A percentile compares a stretch with the other conserved stretches of the same genome.
Conservation (phyloP, 2,329 filamentous ascomycete species). For the Xylariales sp. region DNA sequence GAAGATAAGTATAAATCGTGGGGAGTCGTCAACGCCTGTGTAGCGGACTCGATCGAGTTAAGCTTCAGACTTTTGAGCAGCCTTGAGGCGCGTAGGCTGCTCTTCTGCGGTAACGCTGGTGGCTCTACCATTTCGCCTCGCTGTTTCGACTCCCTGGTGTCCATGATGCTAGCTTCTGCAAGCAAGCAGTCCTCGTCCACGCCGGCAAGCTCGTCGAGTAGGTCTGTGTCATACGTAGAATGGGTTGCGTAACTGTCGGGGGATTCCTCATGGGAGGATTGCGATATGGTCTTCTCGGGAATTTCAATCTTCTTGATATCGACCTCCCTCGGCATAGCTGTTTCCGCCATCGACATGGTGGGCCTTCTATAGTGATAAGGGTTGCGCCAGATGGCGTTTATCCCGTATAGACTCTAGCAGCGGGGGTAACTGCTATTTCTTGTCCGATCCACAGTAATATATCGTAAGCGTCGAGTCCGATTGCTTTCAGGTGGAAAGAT, state of each 20-base stretch:
- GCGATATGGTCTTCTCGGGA: background rate
- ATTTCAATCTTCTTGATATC: slow-evolving; percentile 1
- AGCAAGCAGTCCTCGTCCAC: slow-evolving; percentile 11
- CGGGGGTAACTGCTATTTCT: no score
- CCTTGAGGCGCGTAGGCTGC: slow-evolving; percentile 43
- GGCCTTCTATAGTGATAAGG: background rate
- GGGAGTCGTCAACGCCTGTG: slow-evolving; percentile 36
- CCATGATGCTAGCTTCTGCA: slow-evolving; percentile 6
- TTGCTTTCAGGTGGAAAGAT: no score
- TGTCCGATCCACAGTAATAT: slow-evolving; percentile 8
- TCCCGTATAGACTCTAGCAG: background rate
- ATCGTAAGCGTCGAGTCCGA: background rate
- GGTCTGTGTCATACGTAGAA: slow-evolving; percentile 9
- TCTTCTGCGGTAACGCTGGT: slow-evolving; percentile 47
- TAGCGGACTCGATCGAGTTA: slow-evolving; percentile 25
- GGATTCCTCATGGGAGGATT: background rate
- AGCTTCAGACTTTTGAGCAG: slow-evolving; percentile 37
- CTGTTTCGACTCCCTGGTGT: background rate
- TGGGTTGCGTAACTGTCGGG: slow-evolving; percentile 6
- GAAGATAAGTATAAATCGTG: slow-evolving; percentile 61
- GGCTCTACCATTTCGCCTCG: slow-evolving; percentile 18
- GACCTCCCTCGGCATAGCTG: background rate
- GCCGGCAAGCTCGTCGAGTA: slow-evolving; percentile 9
- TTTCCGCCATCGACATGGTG: slow-evolving; percentile 4
- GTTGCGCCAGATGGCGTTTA: background rate